These are phyloP conservation scores for Tillandsia leiboldiana DNA, from an alignment of 176 grass and related monocot species.

Conservation along the genomic window DNA sequence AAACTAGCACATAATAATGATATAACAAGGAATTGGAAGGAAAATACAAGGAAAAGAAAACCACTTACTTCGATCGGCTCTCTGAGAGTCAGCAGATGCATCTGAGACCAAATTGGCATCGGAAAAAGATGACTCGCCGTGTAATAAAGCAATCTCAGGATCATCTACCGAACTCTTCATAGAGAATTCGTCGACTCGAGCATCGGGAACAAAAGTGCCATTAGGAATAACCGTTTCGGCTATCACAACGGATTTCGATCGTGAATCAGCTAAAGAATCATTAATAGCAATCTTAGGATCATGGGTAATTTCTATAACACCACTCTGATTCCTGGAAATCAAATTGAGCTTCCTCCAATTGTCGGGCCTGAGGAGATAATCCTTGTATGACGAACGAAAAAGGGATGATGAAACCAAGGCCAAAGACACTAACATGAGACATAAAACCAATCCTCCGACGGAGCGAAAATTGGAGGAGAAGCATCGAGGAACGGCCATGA, in stretches of 20 bases:
- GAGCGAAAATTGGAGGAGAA: conserved; percentile 33
- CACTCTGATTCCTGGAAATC: conserved; percentile 7
- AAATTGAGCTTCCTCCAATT: conserved; percentile 7
- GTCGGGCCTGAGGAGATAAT: conserved; percentile 24
- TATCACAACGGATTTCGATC: conserved; percentile 8
- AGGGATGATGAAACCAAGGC: conserved; percentile 36
- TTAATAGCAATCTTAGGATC: background rate
- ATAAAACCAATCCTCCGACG: conserved; percentile 38
- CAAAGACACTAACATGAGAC: conserved; percentile 48
- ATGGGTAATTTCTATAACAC: background rate
- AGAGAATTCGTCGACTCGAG: too few relatives aligned
- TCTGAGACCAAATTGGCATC: background rate
- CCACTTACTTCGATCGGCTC: background rate
- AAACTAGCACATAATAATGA: background rate
- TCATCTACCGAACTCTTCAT: too few relatives aligned
- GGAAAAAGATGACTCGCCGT: too few relatives aligned
- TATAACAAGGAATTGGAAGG: background rate
- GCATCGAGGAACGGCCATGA: conserved; percentile 27
- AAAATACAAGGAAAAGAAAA: background rate
- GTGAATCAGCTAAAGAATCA: conserved; percentile 5
- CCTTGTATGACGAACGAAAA: conserved; percentile 27
- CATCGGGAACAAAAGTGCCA: conserved; percentile 13
- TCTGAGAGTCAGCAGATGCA: background rate
- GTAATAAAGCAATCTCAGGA: too few relatives aligned
- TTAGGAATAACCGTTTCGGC: conserved; percentile 18